Base-by-base conservation (phyloP, 495 filamentous ascomycete genomes). In the Penicillium verhagenii region DNA sequence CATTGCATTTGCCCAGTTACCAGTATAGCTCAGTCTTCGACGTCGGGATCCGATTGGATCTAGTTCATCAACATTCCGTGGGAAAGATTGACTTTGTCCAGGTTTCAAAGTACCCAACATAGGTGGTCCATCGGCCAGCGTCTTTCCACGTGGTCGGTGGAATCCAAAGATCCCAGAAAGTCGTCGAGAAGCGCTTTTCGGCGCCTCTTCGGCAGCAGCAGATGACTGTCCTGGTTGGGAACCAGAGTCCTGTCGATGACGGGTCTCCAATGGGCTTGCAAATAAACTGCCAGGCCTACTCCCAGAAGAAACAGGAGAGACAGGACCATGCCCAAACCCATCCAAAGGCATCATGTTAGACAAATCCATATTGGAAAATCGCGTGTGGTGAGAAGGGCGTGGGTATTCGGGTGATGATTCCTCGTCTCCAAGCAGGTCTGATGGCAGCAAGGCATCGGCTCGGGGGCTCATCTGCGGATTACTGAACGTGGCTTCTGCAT, bases 61-160 rank as follows among this genome's bases (percentile, higher is more conserved):
- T 25, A 89, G 79, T 13, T 86, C 61, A 75, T 87, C 78, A 68
- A 85, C 55, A 72, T 83, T 75, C 65, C 83, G 83, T 53, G 91
- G 91, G 57, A 93, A 88, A 10, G 91, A 95, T 61, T 90, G 90
- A 64, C 89, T 91, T 63, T 96, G 88, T 3, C 82, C 81, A 47
- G 85, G 73, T 65, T 89, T 90, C 26, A 96, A 73, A 31, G 82
- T 84, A 13, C 91, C 91, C 18, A 95, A 66, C 38, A 84, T 76
- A 14, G 85, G 86, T 5, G 84, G 82, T 44, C 87, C 84, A 21
- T 89, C 82, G 9, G 88, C 86, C 45, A 79, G 68, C 3, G 83
- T 81, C 67, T 93, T 95, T 11, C 83, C 82, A 52, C 85, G 85
- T 54, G 86, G 85, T 6, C 89, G 81, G 64, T 84, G 84, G 59